These are phyloP conservation scores for Melampsora americana DNA, from an alignment of 1,284 basidiomycete species.

Conservation along the genomic window DNA sequence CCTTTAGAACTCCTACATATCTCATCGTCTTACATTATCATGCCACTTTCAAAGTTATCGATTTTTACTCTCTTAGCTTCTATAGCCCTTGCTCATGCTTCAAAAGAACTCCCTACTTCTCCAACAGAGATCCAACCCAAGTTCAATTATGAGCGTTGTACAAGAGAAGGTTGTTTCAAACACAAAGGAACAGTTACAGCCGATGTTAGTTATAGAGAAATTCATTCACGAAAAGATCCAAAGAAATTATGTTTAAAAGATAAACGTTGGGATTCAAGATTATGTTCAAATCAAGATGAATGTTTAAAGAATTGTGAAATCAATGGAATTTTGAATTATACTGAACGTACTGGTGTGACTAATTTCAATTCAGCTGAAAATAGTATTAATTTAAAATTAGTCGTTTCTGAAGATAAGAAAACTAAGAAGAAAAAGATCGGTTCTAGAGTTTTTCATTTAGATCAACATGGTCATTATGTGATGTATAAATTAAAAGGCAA, in stretches of 20 bases:
- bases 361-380: background rate
- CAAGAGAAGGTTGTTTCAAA: background rate
- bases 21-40: too few relatives aligned
- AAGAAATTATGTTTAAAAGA: slow-evolving; percentile 1
- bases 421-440: background rate
- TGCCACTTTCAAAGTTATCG: too few relatives aligned
- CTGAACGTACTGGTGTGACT: background rate
- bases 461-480: slow-evolving; percentile 9
- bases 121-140: background rate
- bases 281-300: slow-evolving; percentile 18
- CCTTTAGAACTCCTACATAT: too few relatives aligned
- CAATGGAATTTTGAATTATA: background rate
- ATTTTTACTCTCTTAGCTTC: too few relatives aligned
- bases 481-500: slow-evolving; percentile 17
- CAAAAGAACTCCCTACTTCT: background rate
- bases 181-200: background rate
- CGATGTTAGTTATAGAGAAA: background rate
- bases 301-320: slow-evolving; percentile 23
- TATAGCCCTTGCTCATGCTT: too few relatives aligned
- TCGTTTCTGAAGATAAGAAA: background rate
- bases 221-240: background rate
- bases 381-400: background rate
- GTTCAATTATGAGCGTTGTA: background rate
- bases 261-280: background rate
- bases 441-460: background rate